phyloP scores from a whole-genome alignment of 805 yeast genomes.

The Ogataea pilisensis region DNA sequence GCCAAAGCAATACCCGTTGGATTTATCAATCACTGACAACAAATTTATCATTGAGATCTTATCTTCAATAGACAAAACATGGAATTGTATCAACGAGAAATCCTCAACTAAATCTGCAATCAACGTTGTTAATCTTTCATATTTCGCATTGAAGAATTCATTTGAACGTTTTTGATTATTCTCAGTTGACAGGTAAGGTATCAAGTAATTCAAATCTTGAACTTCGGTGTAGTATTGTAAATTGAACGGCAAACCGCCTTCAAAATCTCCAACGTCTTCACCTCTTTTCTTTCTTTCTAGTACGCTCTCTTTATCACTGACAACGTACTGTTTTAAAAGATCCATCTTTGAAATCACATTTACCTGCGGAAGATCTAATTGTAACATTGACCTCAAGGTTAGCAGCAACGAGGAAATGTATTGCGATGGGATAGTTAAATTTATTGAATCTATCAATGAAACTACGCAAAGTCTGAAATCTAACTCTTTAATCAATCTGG shows the following conservation, averaged over 20 bases:
- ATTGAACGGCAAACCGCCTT: slow-evolving; percentile 77
- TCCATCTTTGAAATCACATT: slow-evolving; percentile 93
- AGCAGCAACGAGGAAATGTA: slow-evolving; percentile 78
- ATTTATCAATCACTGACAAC: slow-evolving; percentile 75
- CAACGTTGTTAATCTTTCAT: slow-evolving; percentile 62
- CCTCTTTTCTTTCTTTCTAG: slow-evolving; percentile 17
- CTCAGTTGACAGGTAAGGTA: slow-evolving; percentile 69
- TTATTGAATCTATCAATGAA: slow-evolving; percentile 77
- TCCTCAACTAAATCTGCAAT: slow-evolving; percentile 84
- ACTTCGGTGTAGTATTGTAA: slow-evolving; percentile 89
- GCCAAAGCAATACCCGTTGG: slow-evolving; percentile 92
- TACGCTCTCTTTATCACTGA: slow-evolving; percentile 23
- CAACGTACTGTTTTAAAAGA: slow-evolving; percentile 51
- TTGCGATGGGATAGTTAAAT: slow-evolving; percentile 81
- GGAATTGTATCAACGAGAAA: slow-evolving; percentile 81
- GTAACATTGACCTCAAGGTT: slow-evolving; percentile 87
- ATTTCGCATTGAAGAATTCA: slow-evolving; percentile 40
- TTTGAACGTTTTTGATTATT: slow-evolving; percentile 60
- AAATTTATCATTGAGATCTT: slow-evolving; percentile 86
- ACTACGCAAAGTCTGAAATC: slow-evolving; percentile 81
- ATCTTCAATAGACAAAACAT: slow-evolving; percentile 87
- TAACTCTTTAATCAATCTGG: slow-evolving; percentile 53
- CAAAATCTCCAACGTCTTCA: slow-evolving; percentile 9
- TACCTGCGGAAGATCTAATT: slow-evolving; percentile 86
- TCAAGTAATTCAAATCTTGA: slow-evolving; percentile 68